Evolutionary conservation across 2,329 filamentous ascomycete species (phyloP).

Genomic region (Apiospora kogelbergensis): DNA sequence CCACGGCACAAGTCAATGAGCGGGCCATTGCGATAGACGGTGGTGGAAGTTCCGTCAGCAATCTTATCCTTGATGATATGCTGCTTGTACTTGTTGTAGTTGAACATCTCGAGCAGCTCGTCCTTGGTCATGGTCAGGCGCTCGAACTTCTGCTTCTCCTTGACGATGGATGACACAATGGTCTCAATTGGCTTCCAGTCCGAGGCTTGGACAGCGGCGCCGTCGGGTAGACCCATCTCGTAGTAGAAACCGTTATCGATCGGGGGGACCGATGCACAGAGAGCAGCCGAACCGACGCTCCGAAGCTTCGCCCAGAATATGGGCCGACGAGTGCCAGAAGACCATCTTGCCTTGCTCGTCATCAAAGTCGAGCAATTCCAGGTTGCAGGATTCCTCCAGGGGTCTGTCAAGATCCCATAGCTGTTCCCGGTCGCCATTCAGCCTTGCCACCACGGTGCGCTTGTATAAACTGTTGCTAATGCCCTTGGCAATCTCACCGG

Average conservation of each 20-base stretch:
- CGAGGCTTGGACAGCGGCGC: slow-evolving; percentile 65
- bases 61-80: slow-evolving; percentile 96
- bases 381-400: slow-evolving; percentile 80
- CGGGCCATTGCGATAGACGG: slow-evolving; percentile 91
- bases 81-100: slow-evolving; percentile 97
- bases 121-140: slow-evolving; percentile 86
- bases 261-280: slow-evolving; percentile 90
- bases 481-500: slow-evolving; percentile 71
- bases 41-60: slow-evolving; percentile 83
- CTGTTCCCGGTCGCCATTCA: slow-evolving; percentile 69
- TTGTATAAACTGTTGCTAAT: slow-evolving; percentile 85
- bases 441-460: slow-evolving; percentile 81
- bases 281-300: slow-evolving; percentile 90
- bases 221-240: slow-evolving; percentile 83
- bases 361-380: slow-evolving; percentile 82
- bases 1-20: slow-evolving; percentile 95
- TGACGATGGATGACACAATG: slow-evolving; percentile 80
- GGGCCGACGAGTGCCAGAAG: slow-evolving; percentile 97
- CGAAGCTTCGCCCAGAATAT: slow-evolving; percentile 91
- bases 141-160: slow-evolving; percentile 96
- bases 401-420: slow-evolving; percentile 94
- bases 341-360: slow-evolving; percentile 78
- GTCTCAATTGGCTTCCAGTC: slow-evolving; percentile 87
- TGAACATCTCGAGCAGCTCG: slow-evolving; percentile 92
- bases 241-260: slow-evolving; percentile 95